Evolutionary conservation across 805 yeast species (phyloP).

Genomic region (Trichomonascus vanleenenianus): DNA sequence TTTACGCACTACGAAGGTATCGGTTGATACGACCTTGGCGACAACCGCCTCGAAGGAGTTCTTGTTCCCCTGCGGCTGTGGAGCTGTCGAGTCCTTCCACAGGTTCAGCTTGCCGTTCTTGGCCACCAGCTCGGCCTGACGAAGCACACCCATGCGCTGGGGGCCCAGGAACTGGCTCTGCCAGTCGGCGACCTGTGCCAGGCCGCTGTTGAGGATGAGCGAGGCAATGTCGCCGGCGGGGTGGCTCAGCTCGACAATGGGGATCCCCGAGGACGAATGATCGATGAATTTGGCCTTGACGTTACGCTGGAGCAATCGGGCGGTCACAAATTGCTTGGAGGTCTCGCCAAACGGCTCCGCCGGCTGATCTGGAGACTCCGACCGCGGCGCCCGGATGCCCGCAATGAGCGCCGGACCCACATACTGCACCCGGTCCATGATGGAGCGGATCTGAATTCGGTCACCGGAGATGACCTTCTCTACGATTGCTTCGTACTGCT

Average conservation of each 20-base stretch:
- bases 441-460: conserved; percentile 54
- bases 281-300: conserved; percentile 55
- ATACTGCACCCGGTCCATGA: conserved; percentile 44
- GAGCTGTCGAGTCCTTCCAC: conserved; percentile 38
- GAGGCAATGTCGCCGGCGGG: conserved; percentile 75
- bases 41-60: conserved; percentile 46
- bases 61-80: conserved; percentile 24
- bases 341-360: conserved; percentile 57
- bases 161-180: conserved; percentile 66
- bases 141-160: conserved; percentile 47
- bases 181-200: conserved; percentile 74
- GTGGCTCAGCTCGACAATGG: conserved; percentile 46
- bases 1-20: conserved; percentile 51
- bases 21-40: conserved; percentile 57
- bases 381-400: conserved; percentile 67
- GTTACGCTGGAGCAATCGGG: conserved; percentile 52
- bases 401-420: conserved; percentile 59
- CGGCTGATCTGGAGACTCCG: conserved; percentile 37
- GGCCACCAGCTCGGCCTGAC: conserved; percentile 61
- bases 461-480: conserved; percentile 78
- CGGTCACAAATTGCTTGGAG: conserved; percentile 57
- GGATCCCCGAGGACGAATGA: conserved; percentile 40
- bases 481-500: conserved; percentile 51
- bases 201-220: conserved; percentile 57
- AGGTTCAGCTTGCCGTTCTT: conserved; percentile 46